Conservation (phyloP, 352 stramenopile genomes). For the Pythium dissimile region DNA sequence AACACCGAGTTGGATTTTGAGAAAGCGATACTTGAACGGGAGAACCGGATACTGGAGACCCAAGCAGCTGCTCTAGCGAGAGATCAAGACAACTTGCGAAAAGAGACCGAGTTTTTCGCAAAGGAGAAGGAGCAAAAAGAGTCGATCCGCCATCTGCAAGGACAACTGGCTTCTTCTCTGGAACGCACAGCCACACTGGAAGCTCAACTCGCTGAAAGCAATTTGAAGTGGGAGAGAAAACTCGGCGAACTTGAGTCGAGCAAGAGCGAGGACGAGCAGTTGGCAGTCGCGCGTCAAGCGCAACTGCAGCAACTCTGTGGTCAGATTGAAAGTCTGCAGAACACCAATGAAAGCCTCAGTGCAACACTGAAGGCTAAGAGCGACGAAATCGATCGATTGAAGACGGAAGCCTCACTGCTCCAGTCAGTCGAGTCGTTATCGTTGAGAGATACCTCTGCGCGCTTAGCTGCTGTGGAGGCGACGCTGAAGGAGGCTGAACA, state of each 20-base stretch:
- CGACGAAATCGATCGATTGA: background rate
- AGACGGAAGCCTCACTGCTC: background rate
- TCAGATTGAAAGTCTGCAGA: background rate
- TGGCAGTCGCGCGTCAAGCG: background rate
- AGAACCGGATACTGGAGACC: constrained; percentile 29
- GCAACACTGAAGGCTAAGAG: background rate
- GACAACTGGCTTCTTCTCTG: constrained; percentile 21
- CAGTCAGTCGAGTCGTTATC: background rate
- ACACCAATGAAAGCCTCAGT: background rate
- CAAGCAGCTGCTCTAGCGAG: constrained; percentile 31
- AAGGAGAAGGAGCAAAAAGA: constrained; percentile 30
- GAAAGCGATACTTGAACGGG: constrained; percentile 40
- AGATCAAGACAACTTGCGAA: constrained; percentile 32
- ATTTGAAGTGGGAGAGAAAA: background rate
- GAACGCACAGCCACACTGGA: constrained; percentile 26
- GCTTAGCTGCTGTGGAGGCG: background rate
- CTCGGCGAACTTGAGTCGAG: background rate
- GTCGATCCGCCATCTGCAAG: constrained; percentile 28
- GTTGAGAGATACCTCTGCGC: background rate
- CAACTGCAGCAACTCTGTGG: background rate
- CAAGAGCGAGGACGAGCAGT: background rate
- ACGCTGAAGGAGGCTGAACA: constrained; percentile 22
- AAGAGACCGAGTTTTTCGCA: constrained; percentile 33
- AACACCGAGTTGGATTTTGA: constrained; percentile 62
- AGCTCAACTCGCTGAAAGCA: background rate